Base-by-base conservation (phyloP, 768 basidiomycete genomes). In the Leccinum subgranulosum region DNA sequence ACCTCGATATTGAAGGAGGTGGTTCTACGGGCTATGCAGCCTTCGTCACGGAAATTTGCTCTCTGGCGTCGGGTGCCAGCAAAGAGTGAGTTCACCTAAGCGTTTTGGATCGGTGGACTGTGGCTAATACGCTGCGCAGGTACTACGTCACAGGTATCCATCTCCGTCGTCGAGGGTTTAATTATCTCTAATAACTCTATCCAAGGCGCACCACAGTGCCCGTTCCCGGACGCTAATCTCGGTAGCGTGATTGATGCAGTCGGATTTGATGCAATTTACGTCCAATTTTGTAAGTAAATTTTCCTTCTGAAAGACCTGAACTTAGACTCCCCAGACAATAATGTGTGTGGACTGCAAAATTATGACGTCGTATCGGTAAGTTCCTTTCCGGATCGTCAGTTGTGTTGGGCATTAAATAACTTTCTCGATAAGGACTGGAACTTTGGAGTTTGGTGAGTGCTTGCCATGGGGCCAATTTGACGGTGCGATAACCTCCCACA, bases 1-100 rank as follows among this genome's bases (percentile, higher is more conserved):
- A 91, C 68, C 76, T 91, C 31, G 88, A 90, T 66, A 87, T 91
- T 60, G 88, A 90, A 71, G 81, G 84, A n/a, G 88, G 88, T 17
- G 69, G 74, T 17, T 77, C 77, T 23, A 67, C 71, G 6, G 73
- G 77, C 36, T 86, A 84, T 62, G 73, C 72, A 4, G 75, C 81
- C 2, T 86, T 86, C 11, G 57, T 69, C 34, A 71, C 57, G 9
- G 49, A 67, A 54, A 69, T 65, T 12, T 63, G 69, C 5, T 54
- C 70, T 47, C 58, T 69, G n/a, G 65, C 68, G 31, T 60, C 65
- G 0, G 63, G 61, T 14, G 60, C 62, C 10, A 64, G 56, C 27
- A 71, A 71, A 51, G 54, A 56, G 69, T 69, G 50, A 46, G 56
- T 54, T 28, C 17, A 36, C 14, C 17, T 31, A 17, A 3, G 25